These are phyloP conservation scores for Exophiala viscosa DNA, from an alignment of 2,329 filamentous ascomycete species.

Conservation along the genomic window DNA sequence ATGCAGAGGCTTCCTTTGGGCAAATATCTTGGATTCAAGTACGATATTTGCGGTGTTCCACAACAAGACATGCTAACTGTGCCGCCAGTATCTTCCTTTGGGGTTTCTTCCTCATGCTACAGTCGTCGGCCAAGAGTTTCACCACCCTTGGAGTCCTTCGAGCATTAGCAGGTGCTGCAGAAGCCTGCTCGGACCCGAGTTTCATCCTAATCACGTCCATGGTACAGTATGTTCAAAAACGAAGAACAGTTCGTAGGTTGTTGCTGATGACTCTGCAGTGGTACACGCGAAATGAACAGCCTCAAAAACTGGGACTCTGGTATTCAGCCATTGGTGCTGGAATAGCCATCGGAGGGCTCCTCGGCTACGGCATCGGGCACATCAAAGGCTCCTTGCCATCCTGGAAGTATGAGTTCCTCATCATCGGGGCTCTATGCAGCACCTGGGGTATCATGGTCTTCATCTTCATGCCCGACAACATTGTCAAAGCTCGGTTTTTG, in stretches of 20 bases:
- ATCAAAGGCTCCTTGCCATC: constrained; percentile 56
- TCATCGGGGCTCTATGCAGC: constrained; percentile 61
- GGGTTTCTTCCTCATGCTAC: no score
- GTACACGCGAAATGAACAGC: constrained; percentile 67
- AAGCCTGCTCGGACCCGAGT: constrained; percentile 69
- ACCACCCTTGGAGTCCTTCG: no score
- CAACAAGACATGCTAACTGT: no score
- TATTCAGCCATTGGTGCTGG: constrained; percentile 74
- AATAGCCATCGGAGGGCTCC: constrained; percentile 66
- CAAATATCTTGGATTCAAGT: constrained; percentile 48
- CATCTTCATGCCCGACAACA: constrained; percentile 64
- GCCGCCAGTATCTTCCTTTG: no score
- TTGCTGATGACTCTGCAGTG: constrained; percentile 55
- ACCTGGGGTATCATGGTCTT: constrained; percentile 61
- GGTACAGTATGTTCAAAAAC: no score
- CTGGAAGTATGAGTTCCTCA: constrained; percentile 67
- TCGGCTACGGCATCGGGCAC: constrained; percentile 55
- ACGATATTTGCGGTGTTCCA: no score
- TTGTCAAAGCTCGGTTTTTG: constrained; percentile 68
- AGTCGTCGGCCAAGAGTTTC: no score
- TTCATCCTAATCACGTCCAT: no score
- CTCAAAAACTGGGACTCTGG: constrained; percentile 65
- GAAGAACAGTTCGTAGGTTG: no score
- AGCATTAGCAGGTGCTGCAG: constrained; percentile 21
- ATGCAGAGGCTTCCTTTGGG: constrained; percentile 47